Base-by-base conservation (phyloP, 148 eudicot species). In the Mesembryanthemum crystallinum region DNA sequence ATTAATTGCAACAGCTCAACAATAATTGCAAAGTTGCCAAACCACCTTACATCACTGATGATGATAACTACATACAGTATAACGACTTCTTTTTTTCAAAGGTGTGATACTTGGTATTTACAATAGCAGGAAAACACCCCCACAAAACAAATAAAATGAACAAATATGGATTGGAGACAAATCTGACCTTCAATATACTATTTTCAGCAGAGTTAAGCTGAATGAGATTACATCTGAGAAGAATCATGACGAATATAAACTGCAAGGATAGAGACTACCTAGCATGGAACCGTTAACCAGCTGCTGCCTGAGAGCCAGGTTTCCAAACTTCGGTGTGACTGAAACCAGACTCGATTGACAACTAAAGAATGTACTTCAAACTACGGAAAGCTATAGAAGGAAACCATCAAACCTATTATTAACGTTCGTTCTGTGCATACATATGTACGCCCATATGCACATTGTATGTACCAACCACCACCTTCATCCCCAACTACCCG, bases 321-420 rank as follows among this genome's bases (percentile, higher is more conserved):
- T 58, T 73, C 45, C 67, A 72, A 76, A 59, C 83, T 18, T 71
- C 1, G 20, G 72, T 37, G n/a, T 72, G 73, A 79, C 61, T 45
- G 8, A 42, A 65, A 72, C 52, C 68, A 8, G 42, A 71, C 45
- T 65, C 51, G 25, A 45, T 14, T n/a, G 60, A 54, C 52, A 76
- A 76, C 49, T 15, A 72, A 76, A 81, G 77, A 81, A 72, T 76
- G 83, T 81, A 81, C 83, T 81, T 76, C 58, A 66, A 58, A 55
- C 76, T 64, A 69, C 72, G n/a, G 33, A 69, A 62, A 52, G 45
- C 72, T 69, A 69, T 5, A 70, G 14, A 51, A 68, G 49, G 57
- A 71, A 66, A 65, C 18, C 43, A 76, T 55, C 72, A 67, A 42
- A 64, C 45, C 83, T 81, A 81, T 70, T 70, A 75, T 75, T 64